These are phyloP conservation scores for Saccharomycopsis hybrid DNA, from an alignment of 1,139 yeast genomes.

Conservation along the genomic window DNA sequence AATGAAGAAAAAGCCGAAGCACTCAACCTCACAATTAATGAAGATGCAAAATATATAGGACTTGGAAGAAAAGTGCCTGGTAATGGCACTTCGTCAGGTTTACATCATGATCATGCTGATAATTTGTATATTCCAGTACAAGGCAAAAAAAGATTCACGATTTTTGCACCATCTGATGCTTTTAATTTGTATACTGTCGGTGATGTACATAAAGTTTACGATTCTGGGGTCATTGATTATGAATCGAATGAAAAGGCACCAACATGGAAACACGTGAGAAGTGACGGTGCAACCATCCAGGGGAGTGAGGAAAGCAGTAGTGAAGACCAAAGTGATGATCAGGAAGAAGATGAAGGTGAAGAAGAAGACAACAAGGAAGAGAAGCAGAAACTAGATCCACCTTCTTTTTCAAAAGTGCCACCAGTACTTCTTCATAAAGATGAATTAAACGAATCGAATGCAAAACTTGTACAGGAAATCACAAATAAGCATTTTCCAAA, in stretches of 20 bases:
- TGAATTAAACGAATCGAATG: conserved; percentile 29
- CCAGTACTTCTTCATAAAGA: conserved; percentile 59
- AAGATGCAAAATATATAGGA: conserved; percentile 30
- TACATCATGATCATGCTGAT: conserved; percentile 81
- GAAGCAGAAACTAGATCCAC: conserved; percentile 44
- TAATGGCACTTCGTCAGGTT: conserved; percentile 58
- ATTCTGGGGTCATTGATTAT: conserved; percentile 65
- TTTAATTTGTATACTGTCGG: conserved; percentile 55
- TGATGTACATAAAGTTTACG: conserved; percentile 39
- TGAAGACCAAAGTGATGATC: background rate
- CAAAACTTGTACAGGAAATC: conserved; percentile 27
- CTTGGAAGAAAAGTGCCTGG: conserved; percentile 50
- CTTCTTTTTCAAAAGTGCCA: conserved; percentile 59
- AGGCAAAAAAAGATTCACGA: conserved; percentile 61
- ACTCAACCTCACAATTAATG: conserved; percentile 23
- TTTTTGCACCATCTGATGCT: conserved; percentile 59
- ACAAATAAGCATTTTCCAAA: conserved; percentile 37
- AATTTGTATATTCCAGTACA: conserved; percentile 54
- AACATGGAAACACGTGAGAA: conserved; percentile 50
- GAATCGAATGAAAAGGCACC: conserved; percentile 46
- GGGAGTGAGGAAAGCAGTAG: conserved; percentile 22
- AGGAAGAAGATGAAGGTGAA: conserved; percentile 22
- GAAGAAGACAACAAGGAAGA: conserved; percentile 21
- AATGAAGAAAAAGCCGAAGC: conserved; percentile 20
- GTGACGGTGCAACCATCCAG: conserved; percentile 50